These are phyloP conservation scores for Russula foetens DNA, from an alignment of 768 basidiomycete species.

Conservation along the genomic window DNA sequence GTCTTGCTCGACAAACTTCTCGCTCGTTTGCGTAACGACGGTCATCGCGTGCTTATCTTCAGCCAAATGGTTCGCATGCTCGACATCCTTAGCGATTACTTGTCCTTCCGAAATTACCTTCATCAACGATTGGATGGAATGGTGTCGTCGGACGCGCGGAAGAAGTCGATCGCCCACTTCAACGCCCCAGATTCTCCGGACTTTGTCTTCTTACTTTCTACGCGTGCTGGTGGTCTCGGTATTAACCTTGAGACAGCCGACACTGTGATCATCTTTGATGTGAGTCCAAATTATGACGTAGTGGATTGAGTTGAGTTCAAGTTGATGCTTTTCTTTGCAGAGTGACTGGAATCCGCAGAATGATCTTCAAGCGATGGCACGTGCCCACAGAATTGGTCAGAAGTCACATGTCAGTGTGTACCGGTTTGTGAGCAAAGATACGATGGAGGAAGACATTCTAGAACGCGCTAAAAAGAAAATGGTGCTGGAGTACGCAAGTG, in stretches of 20 bases:
- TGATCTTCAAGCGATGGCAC: conserved; percentile 98
- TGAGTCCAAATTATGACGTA: conserved; percentile 33
- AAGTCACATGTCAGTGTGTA: conserved; percentile 99
- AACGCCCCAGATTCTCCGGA: conserved; percentile 89
- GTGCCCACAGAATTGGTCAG: conserved; percentile 97
- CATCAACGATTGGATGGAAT: conserved; percentile 95
- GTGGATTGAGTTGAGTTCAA: conserved; percentile 16
- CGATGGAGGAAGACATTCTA: conserved; percentile 97
- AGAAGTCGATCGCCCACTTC: conserved; percentile 95
- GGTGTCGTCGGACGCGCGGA: conserved; percentile 87
- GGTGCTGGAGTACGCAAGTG: conserved; percentile 98
- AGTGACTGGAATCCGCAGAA: conserved; percentile 99
- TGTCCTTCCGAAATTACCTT: conserved; percentile 79
- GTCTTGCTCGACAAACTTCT: conserved; percentile 96
- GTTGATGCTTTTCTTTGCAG: conserved; percentile 33
- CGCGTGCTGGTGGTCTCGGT: conserved; percentile 93
- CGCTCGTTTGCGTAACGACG: conserved; percentile 80
- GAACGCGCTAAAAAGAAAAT: conserved; percentile 99
- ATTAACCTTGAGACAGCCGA: conserved; percentile 99
- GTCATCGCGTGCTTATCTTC: conserved; percentile 96
- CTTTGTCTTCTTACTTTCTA: conserved; percentile 94
- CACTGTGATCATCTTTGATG: conserved; percentile 98
- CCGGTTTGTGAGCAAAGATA: conserved; percentile 97
- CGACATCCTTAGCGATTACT: conserved; percentile 97
- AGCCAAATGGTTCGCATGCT: conserved; percentile 99